phyloP scores from a whole-genome alignment of 1,139 yeast species.

The Sporopachydermia cereana region DNA sequence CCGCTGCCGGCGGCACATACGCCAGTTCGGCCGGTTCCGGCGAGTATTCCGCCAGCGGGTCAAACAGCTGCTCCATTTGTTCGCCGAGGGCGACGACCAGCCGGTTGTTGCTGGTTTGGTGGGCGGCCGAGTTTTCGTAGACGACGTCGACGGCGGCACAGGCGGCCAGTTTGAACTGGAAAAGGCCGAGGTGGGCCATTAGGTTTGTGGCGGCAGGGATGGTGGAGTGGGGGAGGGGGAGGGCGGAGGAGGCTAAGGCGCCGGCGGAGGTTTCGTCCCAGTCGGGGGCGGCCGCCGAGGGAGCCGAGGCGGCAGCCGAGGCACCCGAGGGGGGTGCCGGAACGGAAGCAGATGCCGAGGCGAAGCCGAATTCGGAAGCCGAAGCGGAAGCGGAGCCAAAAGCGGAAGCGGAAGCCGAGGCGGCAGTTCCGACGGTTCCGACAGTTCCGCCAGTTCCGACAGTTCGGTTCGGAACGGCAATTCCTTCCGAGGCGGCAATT shows the following conservation, averaged over 20 bases:
- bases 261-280: conserved; percentile 84
- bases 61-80: conserved; percentile 79
- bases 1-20: conserved; percentile 40
- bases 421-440: too few relatives aligned
- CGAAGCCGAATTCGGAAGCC: too few relatives aligned
- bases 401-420: too few relatives aligned
- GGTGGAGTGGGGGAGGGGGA: conserved; percentile 31
- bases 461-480: too few relatives aligned
- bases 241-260: conserved; percentile 50
- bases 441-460: too few relatives aligned
- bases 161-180: conserved; percentile 36
- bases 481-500: too few relatives aligned
- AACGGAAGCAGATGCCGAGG: too few relatives aligned
- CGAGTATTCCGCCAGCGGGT: conserved; percentile 80
- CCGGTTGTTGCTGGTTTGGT: conserved; percentile 58
- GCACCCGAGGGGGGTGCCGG: conserved; percentile 21
- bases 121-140: conserved; percentile 41
- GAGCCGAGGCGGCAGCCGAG: too few relatives aligned
- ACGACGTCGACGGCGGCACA: conserved; percentile 40
- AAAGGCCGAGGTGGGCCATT: conserved; percentile 41
- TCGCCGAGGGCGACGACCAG: conserved; percentile 69
- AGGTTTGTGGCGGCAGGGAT: conserved; percentile 17
- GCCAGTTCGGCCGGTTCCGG: conserved; percentile 73
- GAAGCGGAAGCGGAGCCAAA: too few relatives aligned
- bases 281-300: conserved; percentile 23